Evolutionary conservation across 495 filamentous ascomycete species (phyloP).

Genomic region (Apiosordaria backusii): DNA sequence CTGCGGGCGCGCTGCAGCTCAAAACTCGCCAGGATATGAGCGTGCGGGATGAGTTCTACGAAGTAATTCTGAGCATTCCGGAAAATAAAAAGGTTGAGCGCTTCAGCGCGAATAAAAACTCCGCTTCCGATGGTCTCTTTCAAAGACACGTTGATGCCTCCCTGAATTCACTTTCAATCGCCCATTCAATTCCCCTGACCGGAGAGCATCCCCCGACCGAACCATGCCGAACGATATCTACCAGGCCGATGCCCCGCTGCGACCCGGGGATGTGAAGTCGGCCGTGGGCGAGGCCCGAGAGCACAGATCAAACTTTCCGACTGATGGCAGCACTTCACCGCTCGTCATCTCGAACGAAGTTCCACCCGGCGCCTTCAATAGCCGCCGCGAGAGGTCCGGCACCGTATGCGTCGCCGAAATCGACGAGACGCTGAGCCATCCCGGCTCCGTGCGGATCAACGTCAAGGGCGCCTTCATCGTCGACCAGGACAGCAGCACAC

Average conservation of each 20-base stretch:
- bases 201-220: background rate
- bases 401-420: conserved; percentile 52
- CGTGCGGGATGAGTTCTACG: conserved; percentile 37
- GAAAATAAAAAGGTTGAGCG: conserved; percentile 25
- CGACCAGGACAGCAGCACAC: conserved; percentile 61
- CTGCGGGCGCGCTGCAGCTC: conserved; percentile 12
- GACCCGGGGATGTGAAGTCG: background rate
- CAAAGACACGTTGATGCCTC: conserved; percentile 23
- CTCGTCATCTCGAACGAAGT: background rate
- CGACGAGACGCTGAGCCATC: conserved; percentile 74
- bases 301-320: background rate
- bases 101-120: conserved; percentile 18
- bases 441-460: conserved; percentile 86
- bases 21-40: conserved; percentile 15
- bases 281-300: conserved; percentile 9
- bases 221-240: conserved; percentile 31
- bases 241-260: conserved; percentile 29
- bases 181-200: background rate
- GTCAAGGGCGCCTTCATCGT: conserved; percentile 95
- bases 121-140: conserved; percentile 17
- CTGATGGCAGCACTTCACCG: background rate
- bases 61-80: conserved; percentile 40
- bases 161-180: conserved; percentile 15
- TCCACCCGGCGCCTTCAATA: background rate
- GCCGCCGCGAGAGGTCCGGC: conserved; percentile 18